Evolutionary conservation across 306 rosid genomes (phyloP).

Genomic region (Adenanthera pavonina): DNA sequence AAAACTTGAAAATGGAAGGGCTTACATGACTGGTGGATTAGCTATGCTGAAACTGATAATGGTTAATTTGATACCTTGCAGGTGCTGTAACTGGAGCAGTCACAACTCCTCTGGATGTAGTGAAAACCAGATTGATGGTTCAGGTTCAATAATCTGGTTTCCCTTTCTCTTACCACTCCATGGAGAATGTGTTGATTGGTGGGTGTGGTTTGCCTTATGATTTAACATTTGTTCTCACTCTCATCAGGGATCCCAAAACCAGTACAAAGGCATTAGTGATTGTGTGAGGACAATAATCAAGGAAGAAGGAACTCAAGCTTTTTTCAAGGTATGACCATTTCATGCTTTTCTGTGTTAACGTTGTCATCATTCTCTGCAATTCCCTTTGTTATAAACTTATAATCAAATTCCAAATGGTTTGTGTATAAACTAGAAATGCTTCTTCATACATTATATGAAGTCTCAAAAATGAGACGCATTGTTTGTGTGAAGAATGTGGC

Average conservation of each 20-base stretch:
- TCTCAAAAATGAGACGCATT: no score
- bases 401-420: constrained; percentile 3
- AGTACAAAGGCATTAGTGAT: constrained; percentile 72
- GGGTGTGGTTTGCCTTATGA: constrained; percentile 13
- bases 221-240: constrained; percentile 1
- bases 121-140: constrained; percentile 76
- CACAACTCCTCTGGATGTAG: constrained; percentile 93
- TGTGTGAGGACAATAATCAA: constrained; percentile 72
- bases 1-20: not conserved
- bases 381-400: not conserved
- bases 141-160: constrained; percentile 43
- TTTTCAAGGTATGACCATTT: constrained; percentile 62
- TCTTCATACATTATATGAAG: no score
- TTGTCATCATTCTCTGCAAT: not conserved
- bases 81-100: constrained; percentile 92
- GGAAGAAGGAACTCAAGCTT: constrained; percentile 76
- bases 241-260: constrained; percentile 66
- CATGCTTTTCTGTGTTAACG: constrained; percentile 20
- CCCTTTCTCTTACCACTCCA: constrained; percentile 4
- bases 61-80: constrained; percentile 35
- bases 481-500: no score
- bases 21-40: not conserved
- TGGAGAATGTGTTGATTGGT: not conserved
- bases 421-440: not conserved
- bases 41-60: not conserved